phyloP scores from a whole-genome alignment of 495 filamentous ascomycete genomes.

The Sphaerosporella brunnea region DNA sequence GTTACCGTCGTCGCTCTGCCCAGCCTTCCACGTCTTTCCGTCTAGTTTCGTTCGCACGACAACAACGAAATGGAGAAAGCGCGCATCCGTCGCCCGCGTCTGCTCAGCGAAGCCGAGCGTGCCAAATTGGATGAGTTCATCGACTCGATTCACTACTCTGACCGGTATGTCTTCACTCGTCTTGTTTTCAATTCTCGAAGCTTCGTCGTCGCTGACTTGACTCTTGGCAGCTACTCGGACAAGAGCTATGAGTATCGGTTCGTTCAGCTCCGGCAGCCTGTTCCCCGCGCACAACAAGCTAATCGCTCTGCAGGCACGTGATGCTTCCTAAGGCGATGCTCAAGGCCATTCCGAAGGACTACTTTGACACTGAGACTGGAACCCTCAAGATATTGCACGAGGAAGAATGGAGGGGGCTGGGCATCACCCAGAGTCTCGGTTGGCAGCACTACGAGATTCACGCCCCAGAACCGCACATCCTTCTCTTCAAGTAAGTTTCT shows the following conservation, averaged over 20 bases:
- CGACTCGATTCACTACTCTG: slow-evolving; percentile 86
- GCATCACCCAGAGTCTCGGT: slow-evolving; percentile 90
- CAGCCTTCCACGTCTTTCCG: no score
- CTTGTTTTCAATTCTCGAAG: not conserved
- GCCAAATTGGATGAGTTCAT: slow-evolving; percentile 75
- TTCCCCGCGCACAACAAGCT: slow-evolving; percentile 36
- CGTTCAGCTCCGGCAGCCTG: not conserved
- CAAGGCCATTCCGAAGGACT: slow-evolving; percentile 87
- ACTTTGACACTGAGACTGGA: slow-evolving; percentile 76
- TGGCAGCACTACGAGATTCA: slow-evolving; percentile 99
- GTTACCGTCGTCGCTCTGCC: no score
- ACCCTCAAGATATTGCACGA: slow-evolving; percentile 95
- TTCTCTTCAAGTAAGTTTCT: slow-evolving; percentile 79
- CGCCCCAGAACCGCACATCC: slow-evolving; percentile 92
- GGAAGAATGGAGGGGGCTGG: slow-evolving; percentile 90
- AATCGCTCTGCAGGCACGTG: slow-evolving; percentile 55
- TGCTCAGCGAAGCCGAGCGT: slow-evolving; percentile 61
- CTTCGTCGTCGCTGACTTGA: slow-evolving; percentile 1
- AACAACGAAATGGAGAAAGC: no score
- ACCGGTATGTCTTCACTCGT: slow-evolving; percentile 41
- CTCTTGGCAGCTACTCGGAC: slow-evolving; percentile 20
- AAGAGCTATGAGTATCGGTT: slow-evolving; percentile 26
- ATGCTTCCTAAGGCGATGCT: slow-evolving; percentile 96
- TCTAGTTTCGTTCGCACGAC: no score
- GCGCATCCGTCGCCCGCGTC: slow-evolving; percentile 67